phyloP scores from a whole-genome alignment of 768 basidiomycete species.

The Lactarius hatsudake region DNA sequence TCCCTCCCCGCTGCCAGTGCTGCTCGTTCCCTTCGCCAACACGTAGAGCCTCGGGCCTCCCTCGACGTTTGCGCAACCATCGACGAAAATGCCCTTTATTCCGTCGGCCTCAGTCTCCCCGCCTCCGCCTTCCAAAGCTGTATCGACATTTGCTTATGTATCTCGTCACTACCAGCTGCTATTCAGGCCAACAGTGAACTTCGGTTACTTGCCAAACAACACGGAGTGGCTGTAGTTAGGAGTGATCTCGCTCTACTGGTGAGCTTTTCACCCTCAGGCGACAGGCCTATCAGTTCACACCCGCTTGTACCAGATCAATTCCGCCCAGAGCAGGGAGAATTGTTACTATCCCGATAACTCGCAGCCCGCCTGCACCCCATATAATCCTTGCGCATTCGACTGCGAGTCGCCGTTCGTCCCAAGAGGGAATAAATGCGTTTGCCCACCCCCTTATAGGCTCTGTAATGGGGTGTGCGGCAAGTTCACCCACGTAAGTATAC shows the following conservation, averaged over 20 bases:
- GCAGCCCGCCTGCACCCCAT: slow-evolving; percentile 33
- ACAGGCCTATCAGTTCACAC: background rate
- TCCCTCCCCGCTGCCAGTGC: background rate
- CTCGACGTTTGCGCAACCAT: slow-evolving; percentile 30
- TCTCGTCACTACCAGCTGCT: slow-evolving; percentile 32
- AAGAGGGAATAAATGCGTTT: slow-evolving; percentile 38
- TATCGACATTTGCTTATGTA: slow-evolving; percentile 40
- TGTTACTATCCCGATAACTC: slow-evolving; percentile 38
- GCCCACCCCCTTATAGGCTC: slow-evolving; percentile 35
- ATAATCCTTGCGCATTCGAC: slow-evolving; percentile 38
- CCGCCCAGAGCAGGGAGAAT: slow-evolving; percentile 33
- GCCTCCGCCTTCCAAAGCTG: slow-evolving; percentile 6
- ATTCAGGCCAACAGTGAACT: slow-evolving; percentile 20
- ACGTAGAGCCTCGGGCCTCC: slow-evolving; percentile 22
- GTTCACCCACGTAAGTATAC: slow-evolving; percentile 18
- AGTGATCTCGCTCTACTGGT: slow-evolving; percentile 31
- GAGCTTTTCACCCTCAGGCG: slow-evolving; percentile 1
- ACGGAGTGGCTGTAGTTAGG: slow-evolving; percentile 18
- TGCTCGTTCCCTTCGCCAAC: slow-evolving; percentile 25
- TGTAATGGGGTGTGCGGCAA: slow-evolving; percentile 43
- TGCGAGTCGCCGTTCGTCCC: slow-evolving; percentile 35
- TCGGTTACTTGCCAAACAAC: slow-evolving; percentile 13
- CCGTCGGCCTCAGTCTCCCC: slow-evolving; percentile 13
- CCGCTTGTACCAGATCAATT: slow-evolving; percentile 34
- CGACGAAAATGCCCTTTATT: slow-evolving; percentile 18